Base-by-base conservation (phyloP, 148 eudicot genomes). In the Talinum fruticosum region DNA sequence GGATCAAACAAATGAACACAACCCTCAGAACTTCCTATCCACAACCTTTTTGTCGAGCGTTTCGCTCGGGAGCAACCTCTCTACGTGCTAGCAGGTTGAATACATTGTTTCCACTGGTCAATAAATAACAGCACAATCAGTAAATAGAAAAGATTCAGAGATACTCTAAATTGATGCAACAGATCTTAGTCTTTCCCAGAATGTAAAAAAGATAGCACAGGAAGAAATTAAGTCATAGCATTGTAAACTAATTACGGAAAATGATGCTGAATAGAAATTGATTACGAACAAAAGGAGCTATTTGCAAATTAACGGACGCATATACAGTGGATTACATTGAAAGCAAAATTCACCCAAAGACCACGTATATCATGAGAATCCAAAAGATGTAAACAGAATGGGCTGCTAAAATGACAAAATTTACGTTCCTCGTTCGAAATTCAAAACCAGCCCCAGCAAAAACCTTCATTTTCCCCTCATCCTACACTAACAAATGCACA, bases 51-150 rank as follows among this genome's bases (percentile, higher is more conserved):
- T 13, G 89, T 64, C 33, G 87, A 78, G 71, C 79, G 84, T 78
- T 90, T 94, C 35, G 90, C 78, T 64, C 79, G 86, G 98, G 90
- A 68, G 86, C 81, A 41, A 94, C 75, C 87, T 94, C 98, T 82
- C 98, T 88, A 75, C 82, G 90, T n/a, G 92, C 92, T 77, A 92
- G 72, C 70, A 94, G 84, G 69, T 80, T 85, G 82, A 78, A 91
- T 71, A 94, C 90, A 76, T 92, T 94, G 78, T 86, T 80, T 75
- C 86, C 79, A 36, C 87, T 86, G 82, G 38, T 74, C 49, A 51
- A 76, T 33, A 29, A 80, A 67, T 26, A 76, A 18, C n/a, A 35
- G 19, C 35, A 65, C 45, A 78, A 73, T 66, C 49, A 69, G 67
- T 33, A 74, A 76, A 12, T 54, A 75, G 34, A 19, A 80, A 14